Base-by-base conservation (phyloP, 2,329 filamentous ascomycete species). In the Microdochium paspali region DNA sequence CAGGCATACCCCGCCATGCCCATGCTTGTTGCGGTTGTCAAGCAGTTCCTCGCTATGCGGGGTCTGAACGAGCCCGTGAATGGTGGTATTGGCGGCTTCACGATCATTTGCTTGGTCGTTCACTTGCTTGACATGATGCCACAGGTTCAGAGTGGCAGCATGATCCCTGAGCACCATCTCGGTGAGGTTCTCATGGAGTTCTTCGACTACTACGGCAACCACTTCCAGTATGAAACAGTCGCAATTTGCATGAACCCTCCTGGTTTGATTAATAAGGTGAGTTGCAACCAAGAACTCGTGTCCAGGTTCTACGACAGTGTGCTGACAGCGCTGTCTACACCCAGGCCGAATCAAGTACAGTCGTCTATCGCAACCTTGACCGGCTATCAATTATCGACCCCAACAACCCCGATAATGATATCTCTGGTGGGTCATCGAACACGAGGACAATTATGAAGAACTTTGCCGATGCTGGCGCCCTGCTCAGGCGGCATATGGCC, bases 71-170 rank as follows among this genome's bases (percentile, higher is more conserved):
- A 98, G 64, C 90, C 95, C 3, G 85, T 87, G 35, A 87, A 82
- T 51, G 93, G 93, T 48, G 93, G 93, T 2, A 81, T 98, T 46
- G 93, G 93, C 47, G 93, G 93, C 2, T 97, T 96, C 61, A 88
- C 90, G 1, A 85, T 95, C 53, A 96, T 91, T 48, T 98, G 93
- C 69, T 74, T 98, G 52, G 87, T 96, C 5, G 87, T 93, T 49
- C 93, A 87, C 70, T 82, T 95, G 65, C 69, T 97, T 44, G 87
- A 95, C 61, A 73, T 87, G 53, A 80, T 90, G 71, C 87, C 89
- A 10, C 76, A 83, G 51, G 72, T 84, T 1, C 80, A 87, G 55
- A 80, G 76, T 51, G 67, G 74, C 24, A 76, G 72, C 49, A 69
- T 85, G 58, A 61, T 74, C 4, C 71, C 77, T 1, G 73, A 81